phyloP scores from a whole-genome alignment of 495 filamentous ascomycete species.

The Apiosordaria backusii region DNA sequence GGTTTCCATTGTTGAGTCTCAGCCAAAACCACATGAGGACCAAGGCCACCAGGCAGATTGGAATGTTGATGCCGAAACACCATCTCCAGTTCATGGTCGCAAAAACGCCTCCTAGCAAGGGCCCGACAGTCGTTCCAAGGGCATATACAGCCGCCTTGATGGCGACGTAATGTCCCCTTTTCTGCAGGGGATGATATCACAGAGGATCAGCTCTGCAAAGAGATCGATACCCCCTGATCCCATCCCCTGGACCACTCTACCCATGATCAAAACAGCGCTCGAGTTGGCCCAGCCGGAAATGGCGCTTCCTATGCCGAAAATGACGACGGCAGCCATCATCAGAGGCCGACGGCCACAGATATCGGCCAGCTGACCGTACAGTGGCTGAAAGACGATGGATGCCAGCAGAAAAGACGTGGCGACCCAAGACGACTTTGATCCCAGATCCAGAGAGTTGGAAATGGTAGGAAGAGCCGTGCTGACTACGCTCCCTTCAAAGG shows the following conservation, averaged over 20 bases:
- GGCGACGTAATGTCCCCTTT: slow-evolving; percentile 58
- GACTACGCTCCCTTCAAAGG: slow-evolving; percentile 51
- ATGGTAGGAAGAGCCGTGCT: slow-evolving; percentile 48
- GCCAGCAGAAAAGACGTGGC: slow-evolving; percentile 30
- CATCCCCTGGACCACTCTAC: slow-evolving; percentile 72
- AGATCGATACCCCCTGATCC: slow-evolving; percentile 69
- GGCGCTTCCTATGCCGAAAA: slow-evolving; percentile 44
- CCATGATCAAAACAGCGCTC: slow-evolving; percentile 62
- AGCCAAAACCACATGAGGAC: slow-evolving; percentile 33
- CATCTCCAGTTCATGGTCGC: slow-evolving; percentile 44
- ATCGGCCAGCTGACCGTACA: slow-evolving; percentile 45
- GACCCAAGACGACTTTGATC: slow-evolving; percentile 30
- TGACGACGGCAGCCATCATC: slow-evolving; percentile 39
- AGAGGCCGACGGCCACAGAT: slow-evolving; percentile 49
- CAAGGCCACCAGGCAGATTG: slow-evolving; percentile 24
- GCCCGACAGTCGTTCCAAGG: slow-evolving; percentile 67
- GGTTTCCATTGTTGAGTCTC: slow-evolving; percentile 22
- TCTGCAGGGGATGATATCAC: slow-evolving; percentile 70
- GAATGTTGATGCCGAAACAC: slow-evolving; percentile 33
- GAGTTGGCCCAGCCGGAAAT: slow-evolving; percentile 37
- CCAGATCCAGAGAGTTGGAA: slow-evolving; percentile 29
- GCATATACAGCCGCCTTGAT: slow-evolving; percentile 68
- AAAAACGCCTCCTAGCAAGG: slow-evolving; percentile 72
- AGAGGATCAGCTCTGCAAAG: slow-evolving; percentile 42
- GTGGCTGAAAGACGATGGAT: slow-evolving; percentile 34